Conservation (phyloP, 2,329 filamentous ascomycete genomes). For the Fusarium sambucinum region DNA sequence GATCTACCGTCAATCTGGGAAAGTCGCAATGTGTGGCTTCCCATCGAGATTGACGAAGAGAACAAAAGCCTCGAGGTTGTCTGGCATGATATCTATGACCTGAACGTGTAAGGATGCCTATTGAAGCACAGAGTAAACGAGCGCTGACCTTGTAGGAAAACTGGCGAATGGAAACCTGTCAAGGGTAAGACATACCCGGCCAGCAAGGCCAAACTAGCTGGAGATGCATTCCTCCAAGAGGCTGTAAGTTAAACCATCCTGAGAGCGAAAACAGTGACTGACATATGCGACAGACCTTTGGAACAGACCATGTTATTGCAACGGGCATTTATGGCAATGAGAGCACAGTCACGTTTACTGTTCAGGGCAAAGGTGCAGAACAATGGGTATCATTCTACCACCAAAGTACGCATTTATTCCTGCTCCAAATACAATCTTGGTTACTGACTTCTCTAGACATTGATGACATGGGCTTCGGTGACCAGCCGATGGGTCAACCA, state of each 20-base stretch:
- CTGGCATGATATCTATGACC: constrained; percentile 67
- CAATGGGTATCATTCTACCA: constrained; percentile 70
- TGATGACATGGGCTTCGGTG: constrained; percentile 71
- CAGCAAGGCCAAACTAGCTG: constrained; percentile 57
- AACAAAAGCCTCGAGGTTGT: constrained; percentile 61
- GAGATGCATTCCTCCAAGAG: constrained; percentile 63
- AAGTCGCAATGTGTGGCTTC: constrained; percentile 67
- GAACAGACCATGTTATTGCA: constrained; percentile 58
- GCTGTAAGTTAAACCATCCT: constrained; percentile 48
- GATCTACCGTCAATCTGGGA: constrained; percentile 66
- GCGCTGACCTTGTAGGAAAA: constrained; percentile 49
- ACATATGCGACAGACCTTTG: constrained; percentile 54
- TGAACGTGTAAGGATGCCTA: constrained; percentile 55
- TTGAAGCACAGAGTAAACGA: neutral
- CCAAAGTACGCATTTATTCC: constrained; percentile 54
- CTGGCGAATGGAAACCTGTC: constrained; percentile 61
- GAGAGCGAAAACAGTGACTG: fast-evolving
- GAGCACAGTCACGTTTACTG: constrained; percentile 63
- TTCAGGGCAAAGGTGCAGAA: constrained; percentile 60
- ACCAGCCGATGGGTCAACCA: constrained; percentile 65
- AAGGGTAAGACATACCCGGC: constrained; percentile 62
- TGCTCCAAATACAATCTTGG: fast-evolving
- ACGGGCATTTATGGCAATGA: constrained; percentile 66
- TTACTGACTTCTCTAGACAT: constrained; percentile 52
- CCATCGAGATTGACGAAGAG: constrained; percentile 63